Base-by-base conservation (phyloP, 495 filamentous ascomycete species). In the Penicillium goetzii region DNA sequence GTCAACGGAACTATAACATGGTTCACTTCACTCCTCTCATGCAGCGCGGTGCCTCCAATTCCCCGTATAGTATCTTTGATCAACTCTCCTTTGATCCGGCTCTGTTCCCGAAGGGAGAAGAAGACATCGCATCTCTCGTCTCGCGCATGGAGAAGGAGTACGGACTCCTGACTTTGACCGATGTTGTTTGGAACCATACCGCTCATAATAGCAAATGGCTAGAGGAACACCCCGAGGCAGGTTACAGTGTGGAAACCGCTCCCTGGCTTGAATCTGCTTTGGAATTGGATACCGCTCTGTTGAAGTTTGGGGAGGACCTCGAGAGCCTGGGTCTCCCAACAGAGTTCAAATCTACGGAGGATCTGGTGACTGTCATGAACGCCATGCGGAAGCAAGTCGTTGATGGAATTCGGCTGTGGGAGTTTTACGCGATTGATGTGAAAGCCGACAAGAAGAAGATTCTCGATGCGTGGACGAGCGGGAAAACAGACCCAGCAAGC, bases 101-200 rank as follows among this genome's bases (percentile, higher is more conserved):
- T 9, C 84, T 85, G 54, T 98, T 99, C 68, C 92, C 93, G 3
- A 86, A 87, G 59, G 96, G 96, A 45, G 94, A 97, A 72, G 78
- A 88, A 59, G 93, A 98, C 74, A 84, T 98, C 56, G 78, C 87
- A 59, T 78, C 84, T 25, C 81, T 99, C 77, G 86, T 96, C 54
- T 75, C 85, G 25, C 90, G 85, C 72, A 90, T 99, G 86, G 91
- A 96, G 72, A 85, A 89, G 30, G 87, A 96, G 43, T 86, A 94
- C 72, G 90, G 90, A 0, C 78, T 99, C 52, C 81, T 98, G 50
- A 92, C 90, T 64, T 74, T 99, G 79, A 97, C 95, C 3, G 96
- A 99, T 72, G 93, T 99, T 52, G 96, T 99, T 26, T 94, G 92
- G 86, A 99, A 99, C 66, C 96, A 99, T 74, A 99, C 96, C 26